Evolutionary conservation across 2,329 filamentous ascomycete species (phyloP).

Genomic region (Diaporthe sp.): DNA sequence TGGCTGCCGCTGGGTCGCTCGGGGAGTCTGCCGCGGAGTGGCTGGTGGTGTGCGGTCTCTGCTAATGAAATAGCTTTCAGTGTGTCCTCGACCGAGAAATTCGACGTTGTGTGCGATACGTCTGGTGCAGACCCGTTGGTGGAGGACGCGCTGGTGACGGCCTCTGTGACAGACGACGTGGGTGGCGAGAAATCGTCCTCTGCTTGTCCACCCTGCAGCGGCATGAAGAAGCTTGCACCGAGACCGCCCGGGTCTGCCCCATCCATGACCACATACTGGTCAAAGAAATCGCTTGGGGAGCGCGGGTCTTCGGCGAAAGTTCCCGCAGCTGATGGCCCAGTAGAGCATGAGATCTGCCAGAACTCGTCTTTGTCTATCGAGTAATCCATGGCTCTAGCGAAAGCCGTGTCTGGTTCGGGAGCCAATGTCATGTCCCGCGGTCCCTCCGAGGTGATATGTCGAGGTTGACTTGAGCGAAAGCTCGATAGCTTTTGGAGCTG

Average conservation of each 20-base stretch:
- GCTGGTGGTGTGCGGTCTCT: slow-evolving; percentile 31
- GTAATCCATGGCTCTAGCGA: slow-evolving; percentile 37
- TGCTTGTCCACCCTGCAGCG: slow-evolving; percentile 16
- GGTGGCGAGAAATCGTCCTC: slow-evolving; percentile 28
- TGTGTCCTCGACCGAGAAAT: slow-evolving; percentile 31
- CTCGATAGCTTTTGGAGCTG: slow-evolving; percentile 18
- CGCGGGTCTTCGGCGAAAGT: slow-evolving; percentile 25
- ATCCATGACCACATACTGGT: slow-evolving; percentile 40
- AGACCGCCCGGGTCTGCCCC: slow-evolving; percentile 22
- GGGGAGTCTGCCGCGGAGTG: slow-evolving; percentile 3
- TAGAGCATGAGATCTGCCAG: slow-evolving; percentile 38
- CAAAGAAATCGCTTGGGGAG: slow-evolving; percentile 39
- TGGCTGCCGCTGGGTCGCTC: slow-evolving; percentile 9
- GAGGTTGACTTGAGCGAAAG: slow-evolving; percentile 3
- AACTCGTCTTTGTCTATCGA: slow-evolving; percentile 42
- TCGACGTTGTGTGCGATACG: slow-evolving; percentile 29
- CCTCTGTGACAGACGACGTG: slow-evolving; percentile 20
- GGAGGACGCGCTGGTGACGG: slow-evolving; percentile 28
- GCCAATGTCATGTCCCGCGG: slow-evolving; percentile 24
- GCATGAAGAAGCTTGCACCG: slow-evolving; percentile 34
- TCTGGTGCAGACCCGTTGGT: slow-evolving; percentile 26
- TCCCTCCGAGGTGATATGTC: neutral
- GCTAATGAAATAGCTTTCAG: slow-evolving; percentile 27
- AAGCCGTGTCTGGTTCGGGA: slow-evolving; percentile 30
- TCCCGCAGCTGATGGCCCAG: slow-evolving; percentile 7